Evolutionary conservation across 345 rosid species (phyloP).

Genomic region (Rubroshorea leprosula): DNA sequence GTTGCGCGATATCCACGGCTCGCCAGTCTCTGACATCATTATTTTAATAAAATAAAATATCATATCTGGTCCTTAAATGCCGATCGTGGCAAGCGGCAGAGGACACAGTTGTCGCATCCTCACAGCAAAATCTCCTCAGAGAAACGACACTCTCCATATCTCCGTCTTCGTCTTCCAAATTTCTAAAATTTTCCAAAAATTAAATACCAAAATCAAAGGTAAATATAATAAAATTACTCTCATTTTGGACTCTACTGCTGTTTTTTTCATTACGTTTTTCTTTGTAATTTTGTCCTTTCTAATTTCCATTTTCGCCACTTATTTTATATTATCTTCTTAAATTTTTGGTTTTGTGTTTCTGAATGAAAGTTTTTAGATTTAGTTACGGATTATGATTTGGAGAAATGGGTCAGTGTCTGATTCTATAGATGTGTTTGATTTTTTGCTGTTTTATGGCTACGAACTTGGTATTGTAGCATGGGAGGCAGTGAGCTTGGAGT

Average conservation of each 20-base stretch:
- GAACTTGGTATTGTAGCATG: conserved; percentile 7
- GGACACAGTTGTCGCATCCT: conserved; percentile 91
- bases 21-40: conserved; percentile 20
- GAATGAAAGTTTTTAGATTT: too few relatives aligned
- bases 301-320: not conserved
- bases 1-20: conserved; percentile 32
- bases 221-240: conserved; percentile 11
- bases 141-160: conserved; percentile 27
- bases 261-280: not conserved
- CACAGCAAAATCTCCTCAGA: conserved; percentile 14
- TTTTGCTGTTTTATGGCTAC: not conserved
- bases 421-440: not conserved
- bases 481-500: not conserved
- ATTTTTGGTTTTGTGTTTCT: too few relatives aligned
- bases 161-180: conserved; percentile 4
- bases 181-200: conserved; percentile 11
- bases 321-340: too few relatives aligned
- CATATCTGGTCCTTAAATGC: conserved; percentile 40
- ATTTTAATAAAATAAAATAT: not conserved
- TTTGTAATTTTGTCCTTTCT: not conserved
- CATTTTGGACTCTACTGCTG: not conserved
- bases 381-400: conserved; percentile 7
- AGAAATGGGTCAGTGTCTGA: conserved; percentile 12
- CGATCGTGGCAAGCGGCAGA: conserved; percentile 51
- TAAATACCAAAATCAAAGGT: not conserved